A percentile compares a stretch with the other conserved stretches of the same genome.
phyloP scores from a whole-genome alignment of 2,329 filamentous ascomycete genomes.

The Didymella glomerata region DNA sequence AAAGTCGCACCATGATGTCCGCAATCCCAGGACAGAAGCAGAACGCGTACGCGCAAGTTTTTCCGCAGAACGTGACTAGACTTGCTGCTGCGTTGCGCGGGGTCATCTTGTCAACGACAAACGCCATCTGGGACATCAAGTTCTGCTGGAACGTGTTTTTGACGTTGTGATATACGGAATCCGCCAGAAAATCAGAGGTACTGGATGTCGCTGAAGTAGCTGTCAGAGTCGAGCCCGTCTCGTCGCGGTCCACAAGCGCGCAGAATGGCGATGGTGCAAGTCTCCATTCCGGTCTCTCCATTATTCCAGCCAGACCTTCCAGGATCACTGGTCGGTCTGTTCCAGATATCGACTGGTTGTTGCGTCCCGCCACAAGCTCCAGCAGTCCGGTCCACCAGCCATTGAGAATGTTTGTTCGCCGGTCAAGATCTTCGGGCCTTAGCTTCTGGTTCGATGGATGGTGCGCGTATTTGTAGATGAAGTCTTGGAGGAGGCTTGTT shows the following conservation, averaged over 20 bases:
- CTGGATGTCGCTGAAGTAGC: conserved; percentile 68
- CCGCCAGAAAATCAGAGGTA: conserved; percentile 72
- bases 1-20: conserved; percentile 82
- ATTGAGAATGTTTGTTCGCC: conserved; percentile 79
- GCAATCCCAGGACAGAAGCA: conserved; percentile 89
- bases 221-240: conserved; percentile 55
- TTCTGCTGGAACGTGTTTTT: conserved; percentile 87
- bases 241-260: conserved; percentile 65
- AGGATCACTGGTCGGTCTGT: conserved; percentile 84
- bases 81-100: conserved; percentile 73
- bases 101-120: conserved; percentile 90
- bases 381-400: conserved; percentile 90
- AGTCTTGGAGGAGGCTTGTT: conserved; percentile 72
- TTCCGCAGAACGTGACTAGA: conserved; percentile 82
- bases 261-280: conserved; percentile 73
- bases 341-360: conserved; percentile 79
- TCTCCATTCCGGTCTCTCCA: conserved; percentile 90
- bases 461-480: conserved; percentile 73
- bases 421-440: conserved; percentile 82
- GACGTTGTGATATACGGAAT: conserved; percentile 87
- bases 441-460: conserved; percentile 73
- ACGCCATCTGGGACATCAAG: conserved; percentile 80
- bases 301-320: conserved; percentile 80
- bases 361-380: conserved; percentile 79
- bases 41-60: conserved; percentile 90